Percentiles rank a stretch among this genome's conserved stretches.
phyloP scores from a whole-genome alignment of 1,284 basidiomycete genomes.

The Fomitiporia mediterranea region DNA sequence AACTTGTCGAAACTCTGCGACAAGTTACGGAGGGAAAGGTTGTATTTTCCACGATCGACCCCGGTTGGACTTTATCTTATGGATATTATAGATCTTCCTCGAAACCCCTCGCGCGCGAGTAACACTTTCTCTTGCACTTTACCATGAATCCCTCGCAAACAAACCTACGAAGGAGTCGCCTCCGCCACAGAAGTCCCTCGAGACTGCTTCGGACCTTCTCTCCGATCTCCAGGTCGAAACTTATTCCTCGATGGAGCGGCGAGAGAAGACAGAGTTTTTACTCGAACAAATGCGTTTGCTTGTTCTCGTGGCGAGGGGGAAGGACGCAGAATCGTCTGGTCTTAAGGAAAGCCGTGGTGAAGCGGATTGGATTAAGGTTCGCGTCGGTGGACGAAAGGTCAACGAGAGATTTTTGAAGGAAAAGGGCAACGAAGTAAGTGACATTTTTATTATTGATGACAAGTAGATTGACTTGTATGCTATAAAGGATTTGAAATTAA shows the following conservation, averaged over 20 bases:
- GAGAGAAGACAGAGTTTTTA: slow-evolving; percentile 98
- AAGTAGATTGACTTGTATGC: slow-evolving; percentile 6
- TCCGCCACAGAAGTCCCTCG: slow-evolving; percentile 52
- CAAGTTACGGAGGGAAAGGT: slow-evolving; percentile 96
- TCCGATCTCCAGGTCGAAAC: slow-evolving; percentile 98
- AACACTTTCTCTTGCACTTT: slow-evolving; percentile 76
- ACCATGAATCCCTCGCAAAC: slow-evolving; percentile 71
- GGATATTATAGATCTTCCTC: slow-evolving; percentile 75
- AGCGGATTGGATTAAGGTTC: slow-evolving; percentile 86
- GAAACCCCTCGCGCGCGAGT: slow-evolving; percentile 96
- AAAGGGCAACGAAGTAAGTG: slow-evolving; percentile 76
- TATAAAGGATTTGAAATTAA: slow-evolving; percentile 89
- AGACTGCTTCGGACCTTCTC: slow-evolving; percentile 84
- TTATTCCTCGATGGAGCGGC: slow-evolving; percentile 96
- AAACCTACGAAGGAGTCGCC: slow-evolving; percentile 39
- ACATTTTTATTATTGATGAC: background rate
- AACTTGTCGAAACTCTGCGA: slow-evolving; percentile 85
- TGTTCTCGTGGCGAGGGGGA: slow-evolving; percentile 65
- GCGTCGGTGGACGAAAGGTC: slow-evolving; percentile 90
- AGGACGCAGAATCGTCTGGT: slow-evolving; percentile 53
- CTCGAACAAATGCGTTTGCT: slow-evolving; percentile 95
- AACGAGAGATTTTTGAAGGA: slow-evolving; percentile 93
- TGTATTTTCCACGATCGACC: slow-evolving; percentile 21
- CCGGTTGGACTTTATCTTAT: background rate
- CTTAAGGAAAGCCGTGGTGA: slow-evolving; percentile 60